phyloP scores from a whole-genome alignment of 176 grass and related monocot genomes.

The Zea mays region Zm-B73-REFERENCE-NAM-5.0 NC_050100.1:208554001-208554500 shows the following conservation, averaged over 20 bases:
- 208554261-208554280: too few species aligned
- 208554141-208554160: conserved; percentile 19
- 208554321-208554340: too few species aligned
- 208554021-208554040: neutral
- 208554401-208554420: neutral
- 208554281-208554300: too few species aligned
- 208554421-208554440: neutral
- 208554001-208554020: neutral
- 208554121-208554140: conserved; percentile 10
- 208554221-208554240: neutral
- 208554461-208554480: neutral
- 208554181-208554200: neutral
- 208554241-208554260: neutral
- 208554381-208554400: neutral
- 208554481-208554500: neutral
- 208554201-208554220: neutral
- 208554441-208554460: neutral
- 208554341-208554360: too few species aligned
- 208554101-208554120: neutral
- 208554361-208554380: neutral
- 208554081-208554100: neutral
- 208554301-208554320: too few species aligned
- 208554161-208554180: neutral
- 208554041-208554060: neutral
- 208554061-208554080: conserved; percentile 18